phyloP scores from a whole-genome alignment of 495 filamentous ascomycete genomes.

The Haplographium delicatum region DNA sequence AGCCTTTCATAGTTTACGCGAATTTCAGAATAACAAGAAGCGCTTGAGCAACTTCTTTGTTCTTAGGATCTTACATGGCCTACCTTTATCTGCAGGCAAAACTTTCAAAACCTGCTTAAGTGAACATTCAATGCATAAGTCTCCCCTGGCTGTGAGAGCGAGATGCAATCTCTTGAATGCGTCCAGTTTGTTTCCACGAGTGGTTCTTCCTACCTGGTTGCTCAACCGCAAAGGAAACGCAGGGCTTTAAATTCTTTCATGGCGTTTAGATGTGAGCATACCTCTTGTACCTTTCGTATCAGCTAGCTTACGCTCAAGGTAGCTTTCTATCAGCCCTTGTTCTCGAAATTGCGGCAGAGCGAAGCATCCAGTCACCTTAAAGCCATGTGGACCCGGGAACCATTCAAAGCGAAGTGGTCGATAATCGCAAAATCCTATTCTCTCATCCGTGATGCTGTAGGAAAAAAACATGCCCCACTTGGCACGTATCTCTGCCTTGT shows the following conservation, averaged over 20 bases:
- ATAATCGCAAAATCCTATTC: conserved; percentile 46
- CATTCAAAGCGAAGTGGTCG: conserved; percentile 42
- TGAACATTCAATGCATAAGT: too few species aligned
- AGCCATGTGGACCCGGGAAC: conserved; percentile 40
- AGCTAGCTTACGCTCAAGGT: conserved; percentile 15
- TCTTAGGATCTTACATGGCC: too few species aligned
- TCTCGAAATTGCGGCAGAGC: conserved; percentile 37
- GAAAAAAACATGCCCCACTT: conserved; percentile 33
- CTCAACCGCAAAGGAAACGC: too few species aligned
- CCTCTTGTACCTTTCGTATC: not conserved
- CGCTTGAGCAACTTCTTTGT: too few species aligned
- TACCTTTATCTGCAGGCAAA: too few species aligned
- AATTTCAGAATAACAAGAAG: too few species aligned
- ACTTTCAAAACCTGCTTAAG: too few species aligned
- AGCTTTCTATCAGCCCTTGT: conserved; percentile 39
- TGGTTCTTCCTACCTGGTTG: too few species aligned
- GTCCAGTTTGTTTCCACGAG: too few species aligned
- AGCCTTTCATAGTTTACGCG: too few species aligned
- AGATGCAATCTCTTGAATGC: too few species aligned
- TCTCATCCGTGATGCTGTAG: conserved; percentile 39
- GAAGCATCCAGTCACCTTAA: conserved; percentile 37
- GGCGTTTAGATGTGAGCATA: conserved; percentile 40
- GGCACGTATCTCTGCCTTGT: conserved; percentile 33
- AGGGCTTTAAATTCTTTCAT: conserved; percentile 43
- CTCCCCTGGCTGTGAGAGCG: too few species aligned